phyloP scores from a whole-genome alignment of 108 stramenopile species.

The Pseudonitzschia multiseries region DNA sequence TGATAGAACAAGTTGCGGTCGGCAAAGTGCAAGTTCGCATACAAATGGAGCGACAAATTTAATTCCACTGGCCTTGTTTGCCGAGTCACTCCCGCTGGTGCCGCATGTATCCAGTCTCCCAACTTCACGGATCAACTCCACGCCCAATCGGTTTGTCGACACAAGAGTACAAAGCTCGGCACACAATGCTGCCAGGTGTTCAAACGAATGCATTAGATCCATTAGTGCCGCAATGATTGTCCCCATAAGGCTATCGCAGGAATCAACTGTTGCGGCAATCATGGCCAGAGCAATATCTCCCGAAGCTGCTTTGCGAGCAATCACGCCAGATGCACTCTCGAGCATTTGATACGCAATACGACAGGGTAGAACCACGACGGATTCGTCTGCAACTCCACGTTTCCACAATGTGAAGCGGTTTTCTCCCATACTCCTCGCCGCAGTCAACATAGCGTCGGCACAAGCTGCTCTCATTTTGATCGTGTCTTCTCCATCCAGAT shows the following conservation, averaged over 20 bases:
- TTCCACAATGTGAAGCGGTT: conserved; percentile 66
- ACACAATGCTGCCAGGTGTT: conserved; percentile 76
- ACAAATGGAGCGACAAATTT: conserved; percentile 81
- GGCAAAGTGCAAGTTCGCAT: conserved; percentile 55
- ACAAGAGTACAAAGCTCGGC: conserved; percentile 75
- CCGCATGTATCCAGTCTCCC: conserved; percentile 63
- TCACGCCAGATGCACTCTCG: conserved; percentile 66
- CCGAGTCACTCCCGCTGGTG: conserved; percentile 34
- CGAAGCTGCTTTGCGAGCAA: conserved; percentile 62
- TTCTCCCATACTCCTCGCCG: conserved; percentile 59
- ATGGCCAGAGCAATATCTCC: conserved; percentile 68
- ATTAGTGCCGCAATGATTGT: conserved; percentile 80
- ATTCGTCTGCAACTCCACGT: conserved; percentile 80
- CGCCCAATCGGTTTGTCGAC: conserved; percentile 50
- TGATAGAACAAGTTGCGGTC: conserved; percentile 62
- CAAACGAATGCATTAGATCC: conserved; percentile 84
- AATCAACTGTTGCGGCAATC: conserved; percentile 69
- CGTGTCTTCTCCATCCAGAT: conserved; percentile 30
- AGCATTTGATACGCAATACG: conserved; percentile 85
- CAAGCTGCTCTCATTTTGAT: conserved; percentile 47
- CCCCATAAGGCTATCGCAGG: conserved; percentile 44
- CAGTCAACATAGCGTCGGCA: conserved; percentile 64
- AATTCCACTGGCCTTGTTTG: conserved; percentile 73
- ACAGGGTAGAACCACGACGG: conserved; percentile 70
- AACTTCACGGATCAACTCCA: conserved; percentile 73